These are phyloP conservation scores for Claviceps sp. DNA, from an alignment of 2,329 filamentous ascomycete genomes.

Conservation along the genomic window DNA sequence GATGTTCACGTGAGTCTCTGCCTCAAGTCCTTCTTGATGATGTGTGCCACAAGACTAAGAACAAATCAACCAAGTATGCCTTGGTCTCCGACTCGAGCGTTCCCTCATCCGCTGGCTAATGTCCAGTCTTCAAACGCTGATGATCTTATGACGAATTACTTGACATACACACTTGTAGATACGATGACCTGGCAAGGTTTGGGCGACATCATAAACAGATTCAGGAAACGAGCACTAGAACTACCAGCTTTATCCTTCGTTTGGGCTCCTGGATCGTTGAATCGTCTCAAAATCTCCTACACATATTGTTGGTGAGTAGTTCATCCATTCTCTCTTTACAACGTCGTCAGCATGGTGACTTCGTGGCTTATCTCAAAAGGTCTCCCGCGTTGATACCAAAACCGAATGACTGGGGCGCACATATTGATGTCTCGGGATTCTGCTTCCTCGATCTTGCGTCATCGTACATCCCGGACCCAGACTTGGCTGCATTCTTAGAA, in stretches of 20 bases:
- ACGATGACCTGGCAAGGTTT: conserved; percentile 90
- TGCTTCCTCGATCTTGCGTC: conserved; percentile 59
- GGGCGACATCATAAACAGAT: conserved; percentile 82
- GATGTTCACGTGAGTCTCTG: conserved; percentile 67
- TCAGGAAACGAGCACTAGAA: conserved; percentile 60
- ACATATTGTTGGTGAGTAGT: conserved; percentile 68
- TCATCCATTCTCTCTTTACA: not conserved
- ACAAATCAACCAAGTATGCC: conserved; percentile 59
- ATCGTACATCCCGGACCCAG: conserved; percentile 50
- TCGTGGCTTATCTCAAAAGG: conserved; percentile 12
- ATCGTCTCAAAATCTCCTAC: conserved; percentile 63
- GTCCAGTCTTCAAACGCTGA: conserved; percentile 66
- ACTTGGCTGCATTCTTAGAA: conserved; percentile 52
- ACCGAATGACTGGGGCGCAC: conserved; percentile 58
- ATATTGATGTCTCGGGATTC: conserved; percentile 65
- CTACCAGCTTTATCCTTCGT: conserved; percentile 67
- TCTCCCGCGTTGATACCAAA: conserved; percentile 69
- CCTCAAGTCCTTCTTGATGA: no score
- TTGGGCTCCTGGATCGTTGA: conserved; percentile 70
- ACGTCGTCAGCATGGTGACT: conserved; percentile 1
- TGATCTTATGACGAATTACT: conserved; percentile 63
- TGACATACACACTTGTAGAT: conserved; percentile 74
- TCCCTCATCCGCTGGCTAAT: conserved; percentile 77
- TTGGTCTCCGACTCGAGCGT: conserved; percentile 73
- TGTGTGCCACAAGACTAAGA: not conserved